Base-by-base conservation (phyloP, 208 protist species). In the Phytomonas serpens region DNA sequence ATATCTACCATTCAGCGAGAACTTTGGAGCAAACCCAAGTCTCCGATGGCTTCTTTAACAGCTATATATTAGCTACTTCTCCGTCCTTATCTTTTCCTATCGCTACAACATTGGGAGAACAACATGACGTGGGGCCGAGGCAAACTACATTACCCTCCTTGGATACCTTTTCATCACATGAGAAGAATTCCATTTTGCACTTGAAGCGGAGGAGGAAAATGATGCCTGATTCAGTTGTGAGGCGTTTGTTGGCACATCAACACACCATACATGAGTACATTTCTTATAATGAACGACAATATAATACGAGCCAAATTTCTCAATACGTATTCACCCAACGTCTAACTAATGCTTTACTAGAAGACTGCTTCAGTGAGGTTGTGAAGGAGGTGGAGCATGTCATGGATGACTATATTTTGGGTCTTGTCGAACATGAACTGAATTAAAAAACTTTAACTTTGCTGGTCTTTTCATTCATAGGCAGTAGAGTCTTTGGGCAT, bases 391-490 rank as follows among this genome's bases (percentile, higher is more conserved):
- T 96, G n/a, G 77, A 72, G 14, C 63, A 51, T 32, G 90, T 89
- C 36, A 84, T 96, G 81, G 87, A 93, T 75, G 87, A 91, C 33
- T 96, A 96, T 74, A 88, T 94, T 23, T 89, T 94, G 40, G 89
- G 88, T 5, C 77, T 96, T 27, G 80, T 78, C 10, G 82, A 88
- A 1, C 92, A 96, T 75, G 92, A 96, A 72, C 67, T 96, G 11
- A 87, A 92, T 52, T 96, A 86, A 38, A 38, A 40, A 34, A 3
- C 37, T 4, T 32, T 36, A 16, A 65, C 34, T 36, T 61, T 37
- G 23, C 34, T 27, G 4, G 4, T 9, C 0, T 27, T 67, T 67
- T 67, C 19, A 52, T 10, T 67, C 4, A 57, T 51, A 67, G 5
- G n/a, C 51, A 38, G 47, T 57, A 57, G 11, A 57, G 27, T 2